Evolutionary conservation across 129 eudicot genomes (phyloP).

Genomic region (Mikania micrantha): DNA sequence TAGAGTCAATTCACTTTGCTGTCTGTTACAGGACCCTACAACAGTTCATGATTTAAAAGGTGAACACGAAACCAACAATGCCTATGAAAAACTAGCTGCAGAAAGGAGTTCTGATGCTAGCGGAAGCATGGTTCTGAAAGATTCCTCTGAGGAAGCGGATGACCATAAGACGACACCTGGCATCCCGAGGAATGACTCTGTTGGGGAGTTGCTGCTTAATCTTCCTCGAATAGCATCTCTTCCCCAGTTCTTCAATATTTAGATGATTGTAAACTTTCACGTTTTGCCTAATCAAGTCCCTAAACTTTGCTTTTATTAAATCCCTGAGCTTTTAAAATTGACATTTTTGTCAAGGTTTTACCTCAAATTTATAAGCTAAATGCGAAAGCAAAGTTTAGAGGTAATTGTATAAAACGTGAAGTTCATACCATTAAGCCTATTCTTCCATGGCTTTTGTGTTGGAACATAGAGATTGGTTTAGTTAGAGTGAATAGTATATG

Average conservation of each 20-base stretch:
- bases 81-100: conserved; percentile 12
- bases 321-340: too few relatives aligned
- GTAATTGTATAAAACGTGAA: too few relatives aligned
- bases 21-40: conserved; percentile 65
- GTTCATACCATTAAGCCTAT: too few relatives aligned
- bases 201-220: conserved; percentile 74
- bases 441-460: too few relatives aligned
- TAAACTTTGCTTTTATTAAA: background rate
- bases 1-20: conserved; percentile 79
- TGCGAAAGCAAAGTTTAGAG: too few relatives aligned
- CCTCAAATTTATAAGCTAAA: too few relatives aligned
- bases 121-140: conserved; percentile 26
- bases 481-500: too few relatives aligned
- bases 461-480: too few relatives aligned
- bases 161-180: conserved; percentile 31
- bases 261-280: conserved; percentile 42
- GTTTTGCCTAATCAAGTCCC: background rate
- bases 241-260: conserved; percentile 59
- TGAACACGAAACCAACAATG: conserved; percentile 14
- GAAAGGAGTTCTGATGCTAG: conserved; percentile 17
- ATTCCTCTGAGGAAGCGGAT: conserved; percentile 19
- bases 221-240: conserved; percentile 87
- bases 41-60: conserved; percentile 22
- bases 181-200: conserved; percentile 79
- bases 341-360: too few relatives aligned